phyloP scores from a whole-genome alignment of 1,284 basidiomycete species.

The Bjerkandera adusta region DNA sequence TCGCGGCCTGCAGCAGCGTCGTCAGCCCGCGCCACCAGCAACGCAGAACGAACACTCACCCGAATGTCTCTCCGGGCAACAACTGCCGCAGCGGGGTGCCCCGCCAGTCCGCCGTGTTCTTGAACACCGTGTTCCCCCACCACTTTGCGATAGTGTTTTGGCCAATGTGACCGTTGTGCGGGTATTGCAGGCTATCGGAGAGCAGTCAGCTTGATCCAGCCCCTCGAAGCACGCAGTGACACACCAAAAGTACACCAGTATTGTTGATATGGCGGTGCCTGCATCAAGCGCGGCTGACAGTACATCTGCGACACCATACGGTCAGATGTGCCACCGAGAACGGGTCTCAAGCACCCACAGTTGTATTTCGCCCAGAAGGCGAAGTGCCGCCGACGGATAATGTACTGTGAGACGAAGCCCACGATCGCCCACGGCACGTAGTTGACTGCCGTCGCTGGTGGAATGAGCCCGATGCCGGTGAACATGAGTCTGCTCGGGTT shows the following conservation, averaged over 20 bases:
- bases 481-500: slow-evolving; percentile 27
- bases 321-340: neutral
- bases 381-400: slow-evolving; percentile 36
- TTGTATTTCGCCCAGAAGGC: slow-evolving; percentile 47
- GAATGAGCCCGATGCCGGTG: slow-evolving; percentile 33
- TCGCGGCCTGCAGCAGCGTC: neutral
- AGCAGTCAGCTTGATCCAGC: neutral
- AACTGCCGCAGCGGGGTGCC: slow-evolving; percentile 25
- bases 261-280: slow-evolving; percentile 42
- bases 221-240: slow-evolving; percentile 14
- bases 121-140: slow-evolving; percentile 44
- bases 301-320: slow-evolving; percentile 33
- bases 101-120: slow-evolving; percentile 33
- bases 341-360: slow-evolving; percentile 27
- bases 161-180: slow-evolving; percentile 43
- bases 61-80: slow-evolving; percentile 28
- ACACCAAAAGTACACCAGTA: slow-evolving; percentile 47
- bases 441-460: slow-evolving; percentile 44
- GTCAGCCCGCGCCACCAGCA: neutral
- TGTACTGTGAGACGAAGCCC: slow-evolving; percentile 42
- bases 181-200: slow-evolving; percentile 42
- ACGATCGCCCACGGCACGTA: slow-evolving; percentile 38
- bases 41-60: slow-evolving; percentile 20
- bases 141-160: slow-evolving; percentile 31
- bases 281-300: slow-evolving; percentile 51